Evolutionary conservation across 1,284 basidiomycete genomes (phyloP).

Genomic region (Rhodotorula sp.): DNA sequence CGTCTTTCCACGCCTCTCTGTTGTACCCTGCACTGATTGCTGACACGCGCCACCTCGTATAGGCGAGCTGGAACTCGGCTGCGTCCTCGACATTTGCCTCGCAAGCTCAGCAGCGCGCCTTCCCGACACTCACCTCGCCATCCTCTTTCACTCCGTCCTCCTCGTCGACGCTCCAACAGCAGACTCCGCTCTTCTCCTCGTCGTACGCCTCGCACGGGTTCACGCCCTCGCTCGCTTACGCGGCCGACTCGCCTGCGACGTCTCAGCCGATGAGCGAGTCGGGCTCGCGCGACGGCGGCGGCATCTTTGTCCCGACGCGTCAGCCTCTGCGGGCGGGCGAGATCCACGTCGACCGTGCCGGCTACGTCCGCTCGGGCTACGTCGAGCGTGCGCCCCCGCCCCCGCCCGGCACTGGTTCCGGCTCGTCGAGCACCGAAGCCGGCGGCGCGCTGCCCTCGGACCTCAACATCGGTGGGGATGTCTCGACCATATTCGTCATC

Average conservation of each 20-base stretch:
- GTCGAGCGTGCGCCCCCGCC: too few species aligned
- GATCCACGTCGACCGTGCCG: neutral
- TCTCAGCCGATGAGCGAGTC: conserved; percentile 6
- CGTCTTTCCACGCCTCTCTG: neutral
- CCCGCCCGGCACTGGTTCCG: neutral
- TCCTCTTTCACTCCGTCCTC: neutral
- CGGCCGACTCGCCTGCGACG: neutral
- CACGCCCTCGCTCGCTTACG: neutral
- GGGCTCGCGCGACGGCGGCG: neutral
- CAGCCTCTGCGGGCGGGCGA: neutral
- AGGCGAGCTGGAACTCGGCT: conserved; percentile 20
- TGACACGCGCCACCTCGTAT: neutral
- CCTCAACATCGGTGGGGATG: conserved; percentile 65
- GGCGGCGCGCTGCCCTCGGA: neutral
- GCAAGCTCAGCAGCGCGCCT: conserved; percentile 4
- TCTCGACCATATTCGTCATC: conserved; percentile 97
- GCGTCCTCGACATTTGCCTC: neutral
- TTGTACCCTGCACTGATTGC: neutral
- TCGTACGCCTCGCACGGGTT: neutral
- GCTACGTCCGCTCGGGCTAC: too few species aligned
- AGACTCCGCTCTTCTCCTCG: neutral
- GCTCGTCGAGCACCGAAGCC: neutral
- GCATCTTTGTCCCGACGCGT: neutral
- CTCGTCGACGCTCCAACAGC: conserved; percentile 1
- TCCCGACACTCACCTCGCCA: neutral